Percentiles rank a stretch among this genome's conserved stretches.
Evolutionary conservation across 2,329 filamentous ascomycete species (phyloP).

Genomic region (Phaeosphaeria sp.): DNA sequence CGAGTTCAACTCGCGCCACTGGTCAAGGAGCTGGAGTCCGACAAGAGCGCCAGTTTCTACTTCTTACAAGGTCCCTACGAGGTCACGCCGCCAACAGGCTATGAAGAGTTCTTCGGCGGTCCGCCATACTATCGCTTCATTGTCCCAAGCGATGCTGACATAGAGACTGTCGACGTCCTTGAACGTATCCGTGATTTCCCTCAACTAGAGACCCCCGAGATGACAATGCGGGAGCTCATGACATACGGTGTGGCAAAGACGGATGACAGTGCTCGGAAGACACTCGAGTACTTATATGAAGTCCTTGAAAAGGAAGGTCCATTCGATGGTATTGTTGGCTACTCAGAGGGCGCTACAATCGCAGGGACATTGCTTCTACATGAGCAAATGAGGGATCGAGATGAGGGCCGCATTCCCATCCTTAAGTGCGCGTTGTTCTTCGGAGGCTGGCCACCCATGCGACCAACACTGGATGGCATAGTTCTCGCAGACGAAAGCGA

Average conservation of each 20-base stretch:
- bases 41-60: constrained; percentile 26
- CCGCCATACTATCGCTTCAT: constrained; percentile 35
- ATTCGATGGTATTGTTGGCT: constrained; percentile 65
- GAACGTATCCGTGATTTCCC: constrained; percentile 63
- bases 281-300: constrained; percentile 28
- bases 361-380: constrained; percentile 53
- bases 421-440: constrained; percentile 59
- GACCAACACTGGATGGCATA: constrained; percentile 35
- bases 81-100: constrained; percentile 29
- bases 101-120: constrained; percentile 38
- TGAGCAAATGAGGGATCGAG: constrained; percentile 25
- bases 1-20: constrained; percentile 35
- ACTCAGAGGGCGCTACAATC: constrained; percentile 66
- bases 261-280: constrained; percentile 25
- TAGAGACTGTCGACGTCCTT: constrained; percentile 27
- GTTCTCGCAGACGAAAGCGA: constrained; percentile 52
- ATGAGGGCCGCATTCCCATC: constrained; percentile 22
- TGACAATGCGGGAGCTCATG: constrained; percentile 61
- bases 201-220: constrained; percentile 61
- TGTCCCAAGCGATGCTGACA: constrained; percentile 21
- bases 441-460: constrained; percentile 54
- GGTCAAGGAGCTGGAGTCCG: constrained; percentile 31
- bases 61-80: constrained; percentile 35
- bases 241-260: constrained; percentile 48
- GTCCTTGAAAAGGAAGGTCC: constrained; percentile 33